A percentile compares a stretch with the other conserved stretches of the same genome.
These are phyloP conservation scores for Wallacemonas sp. DNA, from an alignment of 208 protist genomes.

Conservation along the genomic window DNA sequence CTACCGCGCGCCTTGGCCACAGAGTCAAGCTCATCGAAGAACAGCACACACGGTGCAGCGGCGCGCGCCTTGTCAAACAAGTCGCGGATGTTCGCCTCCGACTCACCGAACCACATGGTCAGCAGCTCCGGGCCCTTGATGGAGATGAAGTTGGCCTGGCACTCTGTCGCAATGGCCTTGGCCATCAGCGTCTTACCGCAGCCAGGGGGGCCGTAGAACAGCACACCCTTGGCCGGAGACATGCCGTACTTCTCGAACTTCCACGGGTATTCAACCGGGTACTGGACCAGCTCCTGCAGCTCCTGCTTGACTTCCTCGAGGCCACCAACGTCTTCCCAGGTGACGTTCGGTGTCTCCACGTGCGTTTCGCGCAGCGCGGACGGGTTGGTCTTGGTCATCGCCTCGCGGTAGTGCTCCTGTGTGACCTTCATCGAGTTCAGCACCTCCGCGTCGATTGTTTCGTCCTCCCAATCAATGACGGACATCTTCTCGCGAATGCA, in stretches of 20 bases:
- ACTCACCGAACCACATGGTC: conserved; percentile 99
- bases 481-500: conserved; percentile 99
- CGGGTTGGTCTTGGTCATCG: conserved; percentile 96
- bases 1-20: conserved; percentile 97
- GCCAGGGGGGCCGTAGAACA: conserved; percentile 99
- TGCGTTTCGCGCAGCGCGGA: conserved; percentile 99
- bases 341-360: conserved; percentile 99
- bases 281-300: conserved; percentile 99
- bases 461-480: conserved; percentile 99
- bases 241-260: conserved; percentile 99
- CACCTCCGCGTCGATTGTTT: conserved; percentile 98
- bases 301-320: conserved; percentile 98
- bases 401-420: conserved; percentile 98
- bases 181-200: conserved; percentile 99
- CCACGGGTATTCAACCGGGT: conserved; percentile 99
- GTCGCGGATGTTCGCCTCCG: conserved; percentile 99
- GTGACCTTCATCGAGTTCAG: conserved; percentile 98
- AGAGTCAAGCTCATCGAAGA: conserved; percentile 99
- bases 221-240: conserved; percentile 97
- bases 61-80: conserved; percentile 99
- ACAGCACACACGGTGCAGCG: conserved; percentile 99
- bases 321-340: conserved; percentile 99
- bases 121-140: conserved; percentile 99
- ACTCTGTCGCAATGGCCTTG: conserved; percentile 98
- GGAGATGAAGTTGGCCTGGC: conserved; percentile 99